Conservation (phyloP, 352 stramenopile genomes). For the Globisporangium megalacanthum region DNA sequence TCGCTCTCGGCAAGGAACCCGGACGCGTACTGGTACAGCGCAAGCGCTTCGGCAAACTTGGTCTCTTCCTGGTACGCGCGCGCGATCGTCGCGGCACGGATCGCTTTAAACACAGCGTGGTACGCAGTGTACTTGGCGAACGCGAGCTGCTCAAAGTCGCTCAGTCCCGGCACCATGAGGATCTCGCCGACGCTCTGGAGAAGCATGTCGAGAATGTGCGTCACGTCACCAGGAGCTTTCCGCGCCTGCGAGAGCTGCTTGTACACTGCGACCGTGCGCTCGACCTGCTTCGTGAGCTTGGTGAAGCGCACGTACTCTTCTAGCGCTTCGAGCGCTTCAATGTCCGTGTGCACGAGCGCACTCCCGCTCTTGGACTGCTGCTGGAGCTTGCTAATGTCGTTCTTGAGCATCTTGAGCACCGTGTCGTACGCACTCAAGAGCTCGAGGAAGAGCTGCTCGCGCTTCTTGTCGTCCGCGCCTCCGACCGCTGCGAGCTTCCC, state of each 20-base stretch:
- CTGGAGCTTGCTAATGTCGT: conserved; percentile 51
- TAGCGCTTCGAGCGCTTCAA: conserved; percentile 55
- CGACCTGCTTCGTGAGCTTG: conserved; percentile 72
- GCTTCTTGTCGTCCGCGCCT: conserved; percentile 55
- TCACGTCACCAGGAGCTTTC: conserved; percentile 52
- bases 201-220: conserved; percentile 79
- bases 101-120: conserved; percentile 57
- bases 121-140: conserved; percentile 67
- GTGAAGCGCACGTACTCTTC: conserved; percentile 73
- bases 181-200: conserved; percentile 81
- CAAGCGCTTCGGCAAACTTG: conserved; percentile 64
- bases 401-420: conserved; percentile 63
- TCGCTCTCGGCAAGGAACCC: conserved; percentile 54
- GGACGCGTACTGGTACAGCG: conserved; percentile 70
- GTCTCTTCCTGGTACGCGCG: conserved; percentile 60
- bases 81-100: conserved; percentile 52
- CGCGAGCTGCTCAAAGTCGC: conserved; percentile 43
- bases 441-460: conserved; percentile 62
- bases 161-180: conserved; percentile 50
- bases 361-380: conserved; percentile 76
- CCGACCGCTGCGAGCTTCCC: conserved; percentile 43
- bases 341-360: conserved; percentile 63
- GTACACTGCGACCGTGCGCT: conserved; percentile 56
- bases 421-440: conserved; percentile 71
- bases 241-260: conserved; percentile 53